Evolutionary conservation across 1,284 basidiomycete genomes (phyloP), one percentile per base, ranked within the genome.

Genomic region (Ganoderma resinaceum): DNA sequence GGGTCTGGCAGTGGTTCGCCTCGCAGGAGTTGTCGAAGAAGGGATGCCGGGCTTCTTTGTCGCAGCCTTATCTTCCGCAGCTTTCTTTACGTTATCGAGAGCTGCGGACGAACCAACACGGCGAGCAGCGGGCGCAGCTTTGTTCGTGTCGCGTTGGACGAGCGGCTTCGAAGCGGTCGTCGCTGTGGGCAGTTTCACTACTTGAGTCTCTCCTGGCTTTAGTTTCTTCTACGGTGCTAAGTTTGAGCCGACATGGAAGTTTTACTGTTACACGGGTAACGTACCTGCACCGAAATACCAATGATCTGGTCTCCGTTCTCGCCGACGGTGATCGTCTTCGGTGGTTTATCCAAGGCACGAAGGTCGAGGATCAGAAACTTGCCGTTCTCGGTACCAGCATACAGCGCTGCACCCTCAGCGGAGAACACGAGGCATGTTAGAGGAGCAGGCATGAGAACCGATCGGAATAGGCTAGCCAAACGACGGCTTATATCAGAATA

Each of bases 371-470:
- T 75, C 29, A 91, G 76, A 23, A 93, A 78, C 66, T 84, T 88
- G 5, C 92, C 92, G 52, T 82, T 82, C 68, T 85, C 84, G 3
- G 91, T 90, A 0, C 91, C 91, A 4, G 89, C 71, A 74, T 89
- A 91, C 62, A 93, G 79, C 16, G 85, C 81, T 8, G 85, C 89
- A 4, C 91, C 91, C 71, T 92, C 91, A 0, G 86, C 82, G 31
- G 91, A 91, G 76, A 93, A 93, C 9, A 82, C 79, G 1, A 91
- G 76, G 14, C 88, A 84, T 3, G 89, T 88, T 12, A 92, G 76
- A 3, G 83, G 79, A 0, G 81, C 80, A 69, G 87, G 85, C 62
- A 90, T 72, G 60, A 83, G 81, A 35, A 91, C 73, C 0, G 83
- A 84, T 38, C 88, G 87, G 72, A 90, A 84, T 46, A 90, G 78